Evolutionary conservation across 1,284 basidiomycete genomes (phyloP).

Genomic region (Trametes polyzona): DNA sequence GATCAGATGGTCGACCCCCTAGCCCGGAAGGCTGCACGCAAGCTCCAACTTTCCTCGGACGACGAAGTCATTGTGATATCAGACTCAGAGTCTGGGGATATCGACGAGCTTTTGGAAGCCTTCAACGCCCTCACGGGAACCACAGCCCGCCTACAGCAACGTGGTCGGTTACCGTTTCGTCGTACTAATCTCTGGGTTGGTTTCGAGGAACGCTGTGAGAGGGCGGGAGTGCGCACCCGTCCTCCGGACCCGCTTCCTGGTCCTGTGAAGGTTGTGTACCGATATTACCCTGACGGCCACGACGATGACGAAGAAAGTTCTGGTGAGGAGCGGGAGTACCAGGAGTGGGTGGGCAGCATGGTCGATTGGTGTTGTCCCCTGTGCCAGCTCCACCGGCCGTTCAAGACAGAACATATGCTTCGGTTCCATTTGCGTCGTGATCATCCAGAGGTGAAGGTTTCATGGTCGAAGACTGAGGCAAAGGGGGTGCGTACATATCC

Average conservation of each 20-base stretch:
- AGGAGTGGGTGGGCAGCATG: constrained; percentile 26
- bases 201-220: constrained; percentile 16
- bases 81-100: constrained; percentile 21
- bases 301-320: constrained; percentile 8
- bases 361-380: constrained; percentile 61
- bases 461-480: constrained; percentile 44
- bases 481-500: not conserved
- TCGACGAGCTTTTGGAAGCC: constrained; percentile 36
- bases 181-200: constrained; percentile 51
- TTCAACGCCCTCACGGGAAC: constrained; percentile 39
- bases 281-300: constrained; percentile 18
- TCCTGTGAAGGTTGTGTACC: constrained; percentile 38
- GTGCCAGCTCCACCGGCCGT: constrained; percentile 55
- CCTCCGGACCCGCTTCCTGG: constrained; percentile 17
- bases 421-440: constrained; percentile 57
- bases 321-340: constrained; percentile 13
- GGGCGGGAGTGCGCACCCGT: constrained; percentile 18
- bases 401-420: constrained; percentile 54
- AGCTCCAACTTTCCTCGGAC: not conserved
- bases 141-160: constrained; percentile 19
- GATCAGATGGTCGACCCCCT: not conserved
- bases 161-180: constrained; percentile 52
- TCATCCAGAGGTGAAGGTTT: constrained; percentile 49
- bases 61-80: constrained; percentile 19
- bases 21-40: constrained; percentile 16